Evolutionary conservation across 371 early-diverging fungal genomes (phyloP), one percentile per base, ranked within the genome.

Genomic region (Mucor irregularis): DNA sequence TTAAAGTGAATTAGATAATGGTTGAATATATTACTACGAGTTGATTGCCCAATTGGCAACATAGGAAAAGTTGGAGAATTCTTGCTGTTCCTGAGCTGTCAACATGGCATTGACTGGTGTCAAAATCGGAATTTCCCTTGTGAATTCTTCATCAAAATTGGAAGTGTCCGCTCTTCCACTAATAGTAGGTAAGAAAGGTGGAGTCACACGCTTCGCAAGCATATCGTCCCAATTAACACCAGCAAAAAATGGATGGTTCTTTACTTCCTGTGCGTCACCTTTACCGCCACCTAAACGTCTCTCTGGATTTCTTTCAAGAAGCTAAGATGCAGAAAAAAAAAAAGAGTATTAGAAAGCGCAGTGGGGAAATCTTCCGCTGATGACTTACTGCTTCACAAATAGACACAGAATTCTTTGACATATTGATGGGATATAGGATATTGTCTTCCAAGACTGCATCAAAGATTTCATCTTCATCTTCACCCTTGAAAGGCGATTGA

Each of bases 81-180:
- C 90, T 52, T 86, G 86, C 72, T 97, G 95, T 64, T 94, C 90
- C 2, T 80, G 76, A 5, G 69, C 62, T 2, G 83, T 81, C 31
- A 96, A 68, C 39, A 87, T 84, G 47, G 86, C 86, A 53, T 90
- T 85, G 24, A 90, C 83, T 1, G 96, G 94, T n/a, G 97, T 96
- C 40, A 96, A 64, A 4, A 90, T 88, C 1, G 96, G 94, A 39
- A 79, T 74, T 79, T 97, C 95, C 29, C 84, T 74, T 10, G 95
- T 96, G 49, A 97, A 95, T 69, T 96, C 96, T 17, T 83, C 82
- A 53, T 91, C 97, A 84, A 97, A 97, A 84, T 95, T 95, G 29
- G 94, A 93, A 2, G 89, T 86, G 65, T 97, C 97, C 19, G 86
- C 88, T 37, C 89, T 85, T 8, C 85, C 82, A 24, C 76, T 78